Conservation (phyloP, 306 rosid genomes). For the Luffa aegyptiaca region DNA sequence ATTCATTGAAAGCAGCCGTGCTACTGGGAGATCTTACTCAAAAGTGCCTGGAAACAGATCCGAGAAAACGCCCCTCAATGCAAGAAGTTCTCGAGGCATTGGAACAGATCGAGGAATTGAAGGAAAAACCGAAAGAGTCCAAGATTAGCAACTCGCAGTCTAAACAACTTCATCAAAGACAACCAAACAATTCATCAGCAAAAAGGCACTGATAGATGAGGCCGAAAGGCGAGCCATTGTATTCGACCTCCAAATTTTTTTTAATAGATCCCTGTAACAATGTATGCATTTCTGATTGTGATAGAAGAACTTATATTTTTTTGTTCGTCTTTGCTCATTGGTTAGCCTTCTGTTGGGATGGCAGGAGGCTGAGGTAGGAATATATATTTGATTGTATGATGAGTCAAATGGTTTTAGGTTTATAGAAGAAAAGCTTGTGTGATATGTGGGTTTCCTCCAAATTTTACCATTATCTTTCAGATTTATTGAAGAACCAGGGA, state of each 20-base stretch:
- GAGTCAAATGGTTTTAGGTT: background rate
- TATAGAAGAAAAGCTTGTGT: background rate
- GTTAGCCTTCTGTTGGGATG: background rate
- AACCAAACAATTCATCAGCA: constrained; percentile 9
- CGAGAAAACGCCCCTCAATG: constrained; percentile 69
- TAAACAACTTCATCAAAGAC: background rate
- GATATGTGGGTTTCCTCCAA: background rate
- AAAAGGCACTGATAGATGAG: background rate
- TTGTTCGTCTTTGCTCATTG: background rate
- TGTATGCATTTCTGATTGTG: background rate
- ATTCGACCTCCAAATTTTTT: background rate
- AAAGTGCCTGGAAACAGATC: constrained; percentile 51
- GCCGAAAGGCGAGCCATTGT: background rate
- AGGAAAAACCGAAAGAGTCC: constrained; percentile 15
- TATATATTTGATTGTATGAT: background rate
- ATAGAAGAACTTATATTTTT: background rate
- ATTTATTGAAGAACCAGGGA: background rate
- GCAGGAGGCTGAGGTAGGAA: background rate
- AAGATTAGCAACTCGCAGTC: constrained; percentile 1
- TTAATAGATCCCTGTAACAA: background rate
- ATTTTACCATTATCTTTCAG: background rate
- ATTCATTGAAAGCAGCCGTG: constrained; percentile 41
- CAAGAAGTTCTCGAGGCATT: constrained; percentile 49
- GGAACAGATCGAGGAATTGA: constrained; percentile 39
- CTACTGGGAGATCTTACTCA: constrained; percentile 41